Base-by-base conservation (phyloP, 306 rosid genomes). In the Nissolia schottii region DNA sequence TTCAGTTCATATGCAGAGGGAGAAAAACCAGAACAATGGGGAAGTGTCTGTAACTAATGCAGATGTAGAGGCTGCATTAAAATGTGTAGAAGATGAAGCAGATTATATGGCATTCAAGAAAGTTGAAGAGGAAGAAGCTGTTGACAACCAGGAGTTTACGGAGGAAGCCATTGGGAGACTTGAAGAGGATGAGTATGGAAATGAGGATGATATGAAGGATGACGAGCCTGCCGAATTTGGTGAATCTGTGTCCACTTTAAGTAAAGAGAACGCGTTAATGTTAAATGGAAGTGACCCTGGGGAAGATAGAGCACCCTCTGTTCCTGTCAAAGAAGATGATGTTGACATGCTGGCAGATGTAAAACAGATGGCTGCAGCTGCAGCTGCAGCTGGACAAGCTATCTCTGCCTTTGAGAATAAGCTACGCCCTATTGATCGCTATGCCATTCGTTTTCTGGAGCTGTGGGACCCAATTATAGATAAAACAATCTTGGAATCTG, bases 111-210 rank as follows among this genome's bases (percentile, higher is more conserved):
- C 99, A 38, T 79, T 91, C 74, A 91, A 91, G 91, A 91, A 78
- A 86, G 95, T 88, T 77, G 99, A 94, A 80, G 86, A 82, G 80
- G 99, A 94, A 82, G 99, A 94, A 81, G 97, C 97, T 27, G 99
- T 89, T 77, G 99, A 94, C 64, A 94, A 94, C 48, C 97, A 94
- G 83, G 99, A 94, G 83, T 91, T 94, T 59, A 87, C 99, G 7
- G 99, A 94, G 84, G 99, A 94, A 80, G 92, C 89, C 61, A 85
- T 84, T 58, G 97, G 90, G 80, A 94, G 97, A 82, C 77, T 89
- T 83, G 99, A 94, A 81, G 99, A 94, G 25, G 99, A 94, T 80
- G 99, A 94, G 37, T 86, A 82, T 56, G 88, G 64, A 65, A 91
- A 91, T 81, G 99, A 94, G 37, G 97, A 94, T 27, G 92, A 90